Base-by-base conservation (phyloP, 176 grass and related monocot genomes). In the Oryza nivara region DNA sequence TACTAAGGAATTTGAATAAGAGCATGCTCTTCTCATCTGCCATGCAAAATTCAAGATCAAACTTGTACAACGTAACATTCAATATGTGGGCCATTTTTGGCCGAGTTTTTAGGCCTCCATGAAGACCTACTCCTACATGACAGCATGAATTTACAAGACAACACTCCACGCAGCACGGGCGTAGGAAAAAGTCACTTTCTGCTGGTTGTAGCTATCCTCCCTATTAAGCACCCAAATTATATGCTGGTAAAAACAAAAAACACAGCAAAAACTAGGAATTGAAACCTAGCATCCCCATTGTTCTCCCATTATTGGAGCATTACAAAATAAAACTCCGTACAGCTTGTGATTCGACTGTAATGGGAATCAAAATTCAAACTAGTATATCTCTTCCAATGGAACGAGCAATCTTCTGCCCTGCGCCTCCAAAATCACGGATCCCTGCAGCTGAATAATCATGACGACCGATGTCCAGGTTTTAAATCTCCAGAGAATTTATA, bases 361-460 rank as follows among this genome's bases (percentile, higher is more conserved):
- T 12, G 44, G 2, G 26, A 65, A 15, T 7, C 2, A 20, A 52
- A 74, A 58, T 35, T 46, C 40, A 68, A 68, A 56, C 28, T 4
- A 0, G 32, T 17, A 43, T 11, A 9, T 85, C 3, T 34, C 52
- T 82, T 61, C 43, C 13, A 60, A 26, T 11, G 23, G 23, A 54
- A 76, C 32, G 9, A 20, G 23, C 54, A 82, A 35, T 41, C 38
- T 65, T 81, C 51, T 65, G 41, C 22, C 35, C 13, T 11, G 0
- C 8, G 16, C 6, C 26, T 44, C 26, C 56, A 78, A 78, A 78
- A 90, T 40, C 56, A 65, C 56, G 25, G 60, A 73, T 34, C 54
- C 32, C 30, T 48, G 7, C 48, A 15, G 64, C 20, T 60, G 67
- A 73, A 68, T 44, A 78, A 48, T 44, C 20, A 12, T 83, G 65